These are phyloP conservation scores for Lichtheimia hyalospora DNA, from an alignment of 371 early-diverging fungal genomes.

Conservation along the genomic window DNA sequence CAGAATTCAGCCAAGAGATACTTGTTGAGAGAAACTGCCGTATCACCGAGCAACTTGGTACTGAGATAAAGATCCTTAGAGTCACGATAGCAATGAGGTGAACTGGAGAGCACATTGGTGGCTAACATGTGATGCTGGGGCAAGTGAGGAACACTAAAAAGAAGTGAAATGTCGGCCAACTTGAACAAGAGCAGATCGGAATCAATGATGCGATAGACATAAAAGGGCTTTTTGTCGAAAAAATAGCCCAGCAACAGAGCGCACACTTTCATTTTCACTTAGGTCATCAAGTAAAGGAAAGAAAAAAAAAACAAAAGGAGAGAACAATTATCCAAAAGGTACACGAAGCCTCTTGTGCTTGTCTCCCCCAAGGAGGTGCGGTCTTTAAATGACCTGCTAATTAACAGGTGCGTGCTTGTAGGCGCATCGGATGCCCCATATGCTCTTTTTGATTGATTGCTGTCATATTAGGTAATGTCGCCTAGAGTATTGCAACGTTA, in stretches of 20 bases:
- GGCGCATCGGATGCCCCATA: no score
- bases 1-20: conserved; percentile 40
- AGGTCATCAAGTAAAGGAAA: conserved; percentile 1
- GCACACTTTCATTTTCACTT: conserved; percentile 19
- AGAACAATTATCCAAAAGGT: no score
- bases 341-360: no score
- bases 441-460: no score
- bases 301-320: neutral
- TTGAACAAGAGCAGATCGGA: conserved; percentile 13
- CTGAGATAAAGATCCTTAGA: conserved; percentile 14
- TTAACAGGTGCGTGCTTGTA: no score
- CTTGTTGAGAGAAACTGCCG: conserved; percentile 24
- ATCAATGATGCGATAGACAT: conserved; percentile 18
- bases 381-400: no score
- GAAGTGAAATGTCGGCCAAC: conserved; percentile 17
- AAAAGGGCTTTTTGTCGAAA: conserved; percentile 16
- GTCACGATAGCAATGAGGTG: conserved; percentile 17
- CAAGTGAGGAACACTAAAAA: conserved; percentile 18
- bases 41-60: conserved; percentile 17
- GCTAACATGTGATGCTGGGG: conserved; percentile 18
- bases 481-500: no score
- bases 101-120: conserved; percentile 9
- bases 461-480: no score
- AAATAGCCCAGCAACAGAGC: conserved; percentile 19
- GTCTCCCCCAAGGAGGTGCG: no score